Conservation (phyloP, 768 basidiomycete genomes). For the Tricholoma sp. region DNA sequence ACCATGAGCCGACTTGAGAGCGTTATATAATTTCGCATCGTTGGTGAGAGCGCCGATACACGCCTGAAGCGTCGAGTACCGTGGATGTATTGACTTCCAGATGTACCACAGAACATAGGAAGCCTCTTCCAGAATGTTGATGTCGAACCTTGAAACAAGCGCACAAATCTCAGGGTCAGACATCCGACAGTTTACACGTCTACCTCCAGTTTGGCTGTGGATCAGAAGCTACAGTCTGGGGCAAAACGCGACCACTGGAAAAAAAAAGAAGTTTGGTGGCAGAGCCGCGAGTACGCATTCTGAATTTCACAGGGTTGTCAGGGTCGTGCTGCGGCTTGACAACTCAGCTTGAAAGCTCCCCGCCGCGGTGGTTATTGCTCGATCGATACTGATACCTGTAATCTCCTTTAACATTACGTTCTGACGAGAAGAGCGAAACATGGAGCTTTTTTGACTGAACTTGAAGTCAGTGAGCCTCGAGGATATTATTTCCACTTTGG, state of each 20-base stretch:
- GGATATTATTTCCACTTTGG: no score
- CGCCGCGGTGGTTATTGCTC: background rate
- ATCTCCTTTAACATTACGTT: no score
- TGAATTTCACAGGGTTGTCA: background rate
- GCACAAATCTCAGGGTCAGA: conserved; percentile 25
- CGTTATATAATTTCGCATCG: conserved; percentile 25
- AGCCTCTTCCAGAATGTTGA: conserved; percentile 34
- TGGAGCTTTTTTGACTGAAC: no score
- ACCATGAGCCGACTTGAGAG: conserved; percentile 27
- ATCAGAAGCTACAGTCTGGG: background rate
- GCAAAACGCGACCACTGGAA: background rate
- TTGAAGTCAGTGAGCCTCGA: no score
- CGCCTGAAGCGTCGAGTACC: conserved; percentile 25
- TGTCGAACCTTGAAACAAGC: conserved; percentile 29
- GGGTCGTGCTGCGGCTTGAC: background rate
- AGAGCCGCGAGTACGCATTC: background rate
- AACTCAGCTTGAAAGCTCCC: background rate
- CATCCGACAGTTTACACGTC: conserved; percentile 2
- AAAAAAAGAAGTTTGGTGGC: background rate
- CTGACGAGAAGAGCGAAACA: no score
- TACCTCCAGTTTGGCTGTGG: background rate
- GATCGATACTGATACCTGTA: no score
- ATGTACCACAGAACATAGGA: conserved; percentile 35
- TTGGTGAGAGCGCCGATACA: conserved; percentile 28
- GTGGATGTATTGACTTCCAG: conserved; percentile 25